These are phyloP conservation scores for Craterostigma plantagineum DNA, from an alignment of 257 asterid species.

Conservation along the genomic window DNA sequence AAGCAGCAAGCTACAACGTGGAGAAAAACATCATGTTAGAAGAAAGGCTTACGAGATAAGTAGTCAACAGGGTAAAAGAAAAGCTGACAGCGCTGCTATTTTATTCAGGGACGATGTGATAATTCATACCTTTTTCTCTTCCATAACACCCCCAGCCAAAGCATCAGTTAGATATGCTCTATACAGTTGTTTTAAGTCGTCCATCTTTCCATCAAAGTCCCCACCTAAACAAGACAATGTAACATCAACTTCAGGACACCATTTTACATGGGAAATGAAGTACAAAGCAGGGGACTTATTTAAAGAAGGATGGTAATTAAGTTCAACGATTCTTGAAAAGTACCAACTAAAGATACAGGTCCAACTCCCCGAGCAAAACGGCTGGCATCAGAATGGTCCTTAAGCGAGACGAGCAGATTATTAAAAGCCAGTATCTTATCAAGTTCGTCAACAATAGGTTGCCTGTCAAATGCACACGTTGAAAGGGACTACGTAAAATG, in stretches of 20 bases:
- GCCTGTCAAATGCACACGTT: conserved; percentile 19
- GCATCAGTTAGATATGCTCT: conserved; percentile 57
- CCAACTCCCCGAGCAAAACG: conserved; percentile 81
- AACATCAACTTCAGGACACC: conserved; percentile 1
- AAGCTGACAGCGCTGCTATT: conserved; percentile 1
- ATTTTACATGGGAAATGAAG: conserved; percentile 6
- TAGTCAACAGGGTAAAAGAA: neutral
- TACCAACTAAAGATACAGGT: conserved; percentile 67
- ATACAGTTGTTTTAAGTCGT: conserved; percentile 73
- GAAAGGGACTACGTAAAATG: neutral
- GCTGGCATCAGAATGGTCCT: conserved; percentile 62
- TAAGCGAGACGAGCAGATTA: conserved; percentile 50
- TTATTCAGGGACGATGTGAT: no score
- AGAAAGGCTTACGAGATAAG: no score
- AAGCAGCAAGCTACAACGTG: conserved; percentile 48
- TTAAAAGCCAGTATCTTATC: conserved; percentile 61
- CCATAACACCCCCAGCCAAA: conserved; percentile 70
- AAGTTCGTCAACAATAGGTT: conserved; percentile 57
- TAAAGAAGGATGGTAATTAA: conserved; percentile 5
- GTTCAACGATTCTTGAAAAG: neutral
- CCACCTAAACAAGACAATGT: conserved; percentile 34
- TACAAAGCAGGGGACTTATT: neutral
- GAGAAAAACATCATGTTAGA: neutral
- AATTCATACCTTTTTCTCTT: conserved; percentile 62
- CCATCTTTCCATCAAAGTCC: conserved; percentile 59